Base-by-base conservation (phyloP, 2,329 filamentous ascomycete genomes). In the Microdochium paspali region DNA sequence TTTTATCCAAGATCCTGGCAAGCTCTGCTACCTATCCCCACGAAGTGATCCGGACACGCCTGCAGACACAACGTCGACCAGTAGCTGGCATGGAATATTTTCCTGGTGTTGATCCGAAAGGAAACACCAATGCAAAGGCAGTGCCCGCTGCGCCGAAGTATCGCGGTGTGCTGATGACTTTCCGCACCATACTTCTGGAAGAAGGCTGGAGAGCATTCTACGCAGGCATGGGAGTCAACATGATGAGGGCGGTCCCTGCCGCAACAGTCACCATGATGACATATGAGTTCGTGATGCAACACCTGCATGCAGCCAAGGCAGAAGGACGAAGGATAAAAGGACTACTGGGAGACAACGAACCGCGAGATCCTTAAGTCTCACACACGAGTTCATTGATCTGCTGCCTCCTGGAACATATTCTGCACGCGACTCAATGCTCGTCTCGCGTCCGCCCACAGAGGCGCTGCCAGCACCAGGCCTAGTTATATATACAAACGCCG, bases 191-290 rank as follows among this genome's bases (percentile, higher is more conserved):
- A 51, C 70, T 96, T 31, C 73, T 72, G 28, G 93, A 98, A 65
- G 93, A 98, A 66, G 93, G 93, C 6, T 96, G 91, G 90, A 78
- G 86, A 52, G 91, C 91, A 3, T 97, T 98, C 59, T 98, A 98
- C 64, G 91, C 90, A 23, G 93, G 93, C 30, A 89, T 98, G 74
- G 93, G 93, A 31, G 95, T 91, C 44, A 98, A 98, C 68, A 87
- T 98, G 81, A 89, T 97, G 74, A 80, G 93, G 48, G 93, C 93
- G 7, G 85, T 98, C 12, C 93, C 93, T 26, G 90, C 93, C 21
- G 91, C 93, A 20, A 95, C 95, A 59, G 95, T 95, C 24, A 98
- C 93, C 3, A 94, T 98, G 85, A 75, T 97, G 61, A 97, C 91
- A 12, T 98, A 95, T 61, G 93, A 98, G 68, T 93, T 85, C 56